A percentile compares a stretch with the other conserved stretches of the same genome.
These are phyloP conservation scores for Thalassiosira allenii DNA, from an alignment of 352 stramenopile species.

Conservation along the genomic window DNA sequence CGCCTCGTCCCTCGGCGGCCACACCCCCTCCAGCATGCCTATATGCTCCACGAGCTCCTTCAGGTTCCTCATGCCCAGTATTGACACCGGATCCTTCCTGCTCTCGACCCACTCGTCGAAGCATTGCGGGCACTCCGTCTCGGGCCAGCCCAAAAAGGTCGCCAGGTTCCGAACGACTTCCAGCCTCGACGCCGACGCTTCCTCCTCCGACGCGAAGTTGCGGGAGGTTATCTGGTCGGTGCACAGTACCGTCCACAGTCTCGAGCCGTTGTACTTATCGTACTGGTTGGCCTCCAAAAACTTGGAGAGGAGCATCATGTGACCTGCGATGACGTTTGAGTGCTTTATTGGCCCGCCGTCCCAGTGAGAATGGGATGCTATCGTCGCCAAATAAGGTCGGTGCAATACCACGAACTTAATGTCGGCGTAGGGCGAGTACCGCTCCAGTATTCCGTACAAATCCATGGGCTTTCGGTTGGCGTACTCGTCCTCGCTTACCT, in stretches of 20 bases:
- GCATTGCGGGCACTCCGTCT: conserved; percentile 36
- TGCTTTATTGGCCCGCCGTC: conserved; percentile 8
- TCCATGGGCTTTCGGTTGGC: conserved; percentile 23
- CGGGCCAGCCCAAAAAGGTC: conserved; percentile 44
- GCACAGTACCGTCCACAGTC: conserved; percentile 37
- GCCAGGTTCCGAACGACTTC: conserved; percentile 16
- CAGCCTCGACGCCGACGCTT: conserved; percentile 3
- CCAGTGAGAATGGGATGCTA: conserved; percentile 20
- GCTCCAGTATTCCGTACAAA: conserved; percentile 18
- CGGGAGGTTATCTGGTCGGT: conserved; percentile 16
- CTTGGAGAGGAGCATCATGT: conserved; percentile 24
- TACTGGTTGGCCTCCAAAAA: conserved; percentile 31
- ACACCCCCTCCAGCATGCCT: conserved; percentile 30
- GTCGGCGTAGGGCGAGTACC: conserved; percentile 19
- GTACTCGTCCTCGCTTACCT: conserved; percentile 19
- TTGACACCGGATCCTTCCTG: conserved; percentile 23
- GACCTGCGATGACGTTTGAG: conserved; percentile 31
- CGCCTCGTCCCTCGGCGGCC: conserved; percentile 30
- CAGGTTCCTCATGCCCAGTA: conserved; percentile 30
- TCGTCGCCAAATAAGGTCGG: conserved; percentile 26
- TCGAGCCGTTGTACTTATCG: conserved; percentile 11
- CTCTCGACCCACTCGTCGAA: conserved; percentile 52
- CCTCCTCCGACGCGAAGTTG: conserved; percentile 1
- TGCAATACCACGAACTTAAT: conserved; percentile 44
- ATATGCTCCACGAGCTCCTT: conserved; percentile 31